Evolutionary conservation across 495 filamentous ascomycete genomes (phyloP).

Genomic region (Aspergillus olivimuriae): DNA sequence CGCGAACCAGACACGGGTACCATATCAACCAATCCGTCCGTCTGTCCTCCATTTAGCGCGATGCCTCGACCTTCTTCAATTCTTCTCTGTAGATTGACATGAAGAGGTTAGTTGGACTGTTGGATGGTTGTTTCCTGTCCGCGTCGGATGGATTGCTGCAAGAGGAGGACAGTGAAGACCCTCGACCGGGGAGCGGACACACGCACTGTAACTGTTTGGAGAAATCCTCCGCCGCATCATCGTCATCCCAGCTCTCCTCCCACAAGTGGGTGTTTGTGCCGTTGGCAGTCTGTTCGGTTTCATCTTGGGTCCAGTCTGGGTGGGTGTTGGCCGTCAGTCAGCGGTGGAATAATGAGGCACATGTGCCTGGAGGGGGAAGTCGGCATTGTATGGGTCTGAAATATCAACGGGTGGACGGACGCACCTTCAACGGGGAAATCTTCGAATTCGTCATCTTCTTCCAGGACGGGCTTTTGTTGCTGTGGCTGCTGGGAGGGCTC

Average conservation of each 20-base stretch:
- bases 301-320: conserved; percentile 81
- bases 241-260: conserved; percentile 99
- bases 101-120: conserved; percentile 11
- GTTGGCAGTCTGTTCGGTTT: conserved; percentile 65
- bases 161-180: not conserved
- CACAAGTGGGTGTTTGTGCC: conserved; percentile 73
- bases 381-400: not conserved
- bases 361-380: no score
- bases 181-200: no score
- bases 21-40: not conserved
- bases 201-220: conserved; percentile 90
- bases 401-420: not conserved
- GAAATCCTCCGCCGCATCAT: conserved; percentile 96
- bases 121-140: not conserved
- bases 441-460: conserved; percentile 98
- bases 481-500: conserved; percentile 37
- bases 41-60: conserved; percentile 16
- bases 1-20: not conserved
- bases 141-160: not conserved
- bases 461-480: conserved; percentile 62
- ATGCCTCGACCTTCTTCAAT: conserved; percentile 82
- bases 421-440: conserved; percentile 96
- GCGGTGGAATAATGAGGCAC: no score
- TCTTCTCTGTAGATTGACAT: conserved; percentile 64
- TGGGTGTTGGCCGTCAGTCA: conserved; percentile 2